A percentile compares a stretch with the other conserved stretches of the same genome.
Conservation (phyloP, 2,329 filamentous ascomycete species). For the Paraphaeosphaeria minitans region DNA sequence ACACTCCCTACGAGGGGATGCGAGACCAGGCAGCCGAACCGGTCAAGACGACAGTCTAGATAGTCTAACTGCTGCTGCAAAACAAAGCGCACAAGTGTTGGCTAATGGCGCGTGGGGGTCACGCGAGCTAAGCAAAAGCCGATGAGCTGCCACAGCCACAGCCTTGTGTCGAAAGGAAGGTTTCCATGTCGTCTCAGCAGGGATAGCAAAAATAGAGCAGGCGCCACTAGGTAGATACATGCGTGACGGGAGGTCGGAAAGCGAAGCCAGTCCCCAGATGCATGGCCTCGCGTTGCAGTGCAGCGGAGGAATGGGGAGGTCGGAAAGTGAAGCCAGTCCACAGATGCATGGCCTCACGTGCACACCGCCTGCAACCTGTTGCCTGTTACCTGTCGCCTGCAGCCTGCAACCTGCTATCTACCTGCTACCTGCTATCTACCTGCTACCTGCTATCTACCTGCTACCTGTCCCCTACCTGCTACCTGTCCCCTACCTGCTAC, state of each 20-base stretch:
- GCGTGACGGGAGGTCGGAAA: slow-evolving; percentile 5
- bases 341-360: neutral
- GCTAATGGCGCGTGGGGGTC: slow-evolving; percentile 10
- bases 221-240: neutral
- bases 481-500: too few species aligned
- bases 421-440: too few species aligned
- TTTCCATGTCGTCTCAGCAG: neutral
- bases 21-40: neutral
- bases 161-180: neutral
- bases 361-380: neutral
- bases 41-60: too few species aligned
- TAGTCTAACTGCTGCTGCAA: neutral
- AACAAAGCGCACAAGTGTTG: neutral
- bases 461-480: too few species aligned
- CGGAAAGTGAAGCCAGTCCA: neutral
- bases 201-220: neutral
- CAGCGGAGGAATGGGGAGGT: slow-evolving; percentile 4
- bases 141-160: neutral
- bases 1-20: too few species aligned
- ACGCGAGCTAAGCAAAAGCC: slow-evolving; percentile 6
- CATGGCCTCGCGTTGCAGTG: neutral
- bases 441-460: too few species aligned
- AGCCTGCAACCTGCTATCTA: too few species aligned
- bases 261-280: neutral
- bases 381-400: too few species aligned